phyloP scores from a whole-genome alignment of 2,329 filamentous ascomycete genomes.

The Ophiostoma novo-ulmi region DNA sequence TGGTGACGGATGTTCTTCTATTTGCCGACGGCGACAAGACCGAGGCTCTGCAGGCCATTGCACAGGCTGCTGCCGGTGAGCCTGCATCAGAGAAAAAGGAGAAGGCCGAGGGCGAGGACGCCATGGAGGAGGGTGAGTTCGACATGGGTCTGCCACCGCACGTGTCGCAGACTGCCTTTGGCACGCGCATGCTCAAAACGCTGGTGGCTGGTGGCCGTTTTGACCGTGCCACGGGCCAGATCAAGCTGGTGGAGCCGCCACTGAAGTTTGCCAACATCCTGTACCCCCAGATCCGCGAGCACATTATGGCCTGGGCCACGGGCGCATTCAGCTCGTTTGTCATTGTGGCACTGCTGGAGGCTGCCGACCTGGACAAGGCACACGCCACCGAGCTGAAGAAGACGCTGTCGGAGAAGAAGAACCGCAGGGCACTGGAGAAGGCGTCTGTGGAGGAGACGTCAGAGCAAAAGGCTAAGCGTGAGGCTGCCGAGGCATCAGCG shows the following conservation, averaged over 20 bases:
- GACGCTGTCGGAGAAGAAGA: slow-evolving; percentile 67
- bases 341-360: slow-evolving; percentile 73
- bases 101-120: slow-evolving; percentile 36
- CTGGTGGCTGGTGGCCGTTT: slow-evolving; percentile 86
- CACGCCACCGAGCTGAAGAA: slow-evolving; percentile 62
- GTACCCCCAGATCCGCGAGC: slow-evolving; percentile 72
- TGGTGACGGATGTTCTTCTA: slow-evolving; percentile 77
- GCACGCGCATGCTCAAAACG: slow-evolving; percentile 82
- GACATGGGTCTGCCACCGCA: slow-evolving; percentile 41
- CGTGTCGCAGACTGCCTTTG: slow-evolving; percentile 56
- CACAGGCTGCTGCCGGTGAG: slow-evolving; percentile 57
- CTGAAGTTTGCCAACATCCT: slow-evolving; percentile 75
- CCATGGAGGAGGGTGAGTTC: slow-evolving; percentile 26
- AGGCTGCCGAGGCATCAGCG: slow-evolving; percentile 36
- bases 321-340: slow-evolving; percentile 76
- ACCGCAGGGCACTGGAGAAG: slow-evolving; percentile 64
- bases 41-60: slow-evolving; percentile 65
- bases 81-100: slow-evolving; percentile 40
- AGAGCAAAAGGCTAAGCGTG: slow-evolving; percentile 45
- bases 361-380: slow-evolving; percentile 63
- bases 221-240: slow-evolving; percentile 65
- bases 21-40: slow-evolving; percentile 69
- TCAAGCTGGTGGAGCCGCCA: slow-evolving; percentile 67
- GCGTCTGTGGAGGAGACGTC: slow-evolving; percentile 57
- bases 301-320: slow-evolving; percentile 77